phyloP scores from a whole-genome alignment of 2,329 filamentous ascomycete genomes.

The Fusarium siculi region DNA sequence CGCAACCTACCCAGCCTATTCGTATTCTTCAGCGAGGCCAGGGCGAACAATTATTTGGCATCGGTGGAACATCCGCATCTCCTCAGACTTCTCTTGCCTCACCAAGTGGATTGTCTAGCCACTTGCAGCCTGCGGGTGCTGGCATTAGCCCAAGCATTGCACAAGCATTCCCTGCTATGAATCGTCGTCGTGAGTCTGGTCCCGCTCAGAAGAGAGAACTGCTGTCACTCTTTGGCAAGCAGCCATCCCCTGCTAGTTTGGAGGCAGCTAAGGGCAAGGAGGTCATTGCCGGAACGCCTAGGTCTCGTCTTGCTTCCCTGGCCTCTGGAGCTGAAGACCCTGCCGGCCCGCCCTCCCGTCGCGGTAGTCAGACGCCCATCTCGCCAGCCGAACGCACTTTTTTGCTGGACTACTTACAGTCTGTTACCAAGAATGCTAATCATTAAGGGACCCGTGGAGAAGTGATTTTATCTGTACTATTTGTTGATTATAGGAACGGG shows the following conservation, averaged over 20 bases:
- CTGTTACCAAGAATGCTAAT: constrained; percentile 56
- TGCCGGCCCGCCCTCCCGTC: constrained; percentile 48
- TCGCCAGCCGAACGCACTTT: constrained; percentile 80
- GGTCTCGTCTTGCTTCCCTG: constrained; percentile 57
- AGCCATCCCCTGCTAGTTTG: constrained; percentile 38
- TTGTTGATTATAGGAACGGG: constrained; percentile 31
- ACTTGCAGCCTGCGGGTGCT: constrained; percentile 28
- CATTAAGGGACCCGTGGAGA: constrained; percentile 37
- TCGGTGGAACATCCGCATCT: constrained; percentile 23
- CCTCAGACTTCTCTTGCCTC: constrained; percentile 41
- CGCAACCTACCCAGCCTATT: constrained; percentile 40
- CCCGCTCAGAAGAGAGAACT: constrained; percentile 51
- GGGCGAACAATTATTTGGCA: constrained; percentile 36
- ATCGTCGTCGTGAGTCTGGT: constrained; percentile 42
- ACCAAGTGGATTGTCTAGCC: constrained; percentile 29
- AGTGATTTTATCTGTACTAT: constrained; percentile 27
- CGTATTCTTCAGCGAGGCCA: constrained; percentile 53
- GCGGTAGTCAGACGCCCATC: constrained; percentile 64
- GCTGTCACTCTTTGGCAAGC: constrained; percentile 72
- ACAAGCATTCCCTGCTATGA: constrained; percentile 32
- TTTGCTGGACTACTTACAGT: constrained; percentile 78
- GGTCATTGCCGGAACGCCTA: constrained; percentile 36
- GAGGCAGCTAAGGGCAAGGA: constrained; percentile 42
- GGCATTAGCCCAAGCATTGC: constrained; percentile 33
- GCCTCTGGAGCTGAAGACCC: constrained; percentile 53